Percentiles rank a stretch among this genome's conserved stretches.
These are phyloP conservation scores for Sugiyamaella boreocaroliniensis DNA, from an alignment of 805 yeast genomes.

Conservation along the genomic window DNA sequence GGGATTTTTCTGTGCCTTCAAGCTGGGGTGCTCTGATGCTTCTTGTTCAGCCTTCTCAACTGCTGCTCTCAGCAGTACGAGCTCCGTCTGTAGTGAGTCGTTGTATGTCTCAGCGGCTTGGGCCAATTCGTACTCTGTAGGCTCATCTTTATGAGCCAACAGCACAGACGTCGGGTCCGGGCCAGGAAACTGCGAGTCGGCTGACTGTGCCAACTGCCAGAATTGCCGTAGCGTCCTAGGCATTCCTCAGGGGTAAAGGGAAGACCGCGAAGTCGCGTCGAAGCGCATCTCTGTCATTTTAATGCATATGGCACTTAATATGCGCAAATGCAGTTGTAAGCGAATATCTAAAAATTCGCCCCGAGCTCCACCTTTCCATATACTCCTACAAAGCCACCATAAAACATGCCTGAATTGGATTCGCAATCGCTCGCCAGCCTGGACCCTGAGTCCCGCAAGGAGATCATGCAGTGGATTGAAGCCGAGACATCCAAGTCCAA, in stretches of 20 bases:
- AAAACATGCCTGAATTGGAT: slow-evolving; percentile 29
- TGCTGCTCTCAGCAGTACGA: not conserved
- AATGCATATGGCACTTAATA: not conserved
- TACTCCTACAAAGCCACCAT: not conserved
- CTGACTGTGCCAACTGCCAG: not conserved
- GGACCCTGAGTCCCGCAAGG: slow-evolving; percentile 67
- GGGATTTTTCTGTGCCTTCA: not conserved
- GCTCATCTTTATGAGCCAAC: not conserved
- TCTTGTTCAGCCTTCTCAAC: not conserved
- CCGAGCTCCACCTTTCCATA: not conserved
- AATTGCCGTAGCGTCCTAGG: not conserved
- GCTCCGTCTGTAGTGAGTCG: not conserved
- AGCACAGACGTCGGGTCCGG: not conserved
- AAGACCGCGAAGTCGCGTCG: not conserved
- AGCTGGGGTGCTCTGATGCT: not conserved
- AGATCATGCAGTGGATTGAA: slow-evolving; percentile 68
- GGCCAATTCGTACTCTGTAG: not conserved
- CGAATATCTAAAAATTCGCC: not conserved
- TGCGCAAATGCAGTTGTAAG: not conserved
- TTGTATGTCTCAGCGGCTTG: not conserved
- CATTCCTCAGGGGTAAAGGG: not conserved
- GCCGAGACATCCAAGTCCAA: slow-evolving; percentile 80
- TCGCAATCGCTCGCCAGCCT: slow-evolving; percentile 40
- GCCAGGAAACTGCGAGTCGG: not conserved
- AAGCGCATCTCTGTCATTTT: not conserved